A percentile compares a stretch with the other conserved stretches of the same genome.
Evolutionary conservation across 441 rosid species (phyloP).

Genomic region (Metrosideros polymorpha): DNA sequence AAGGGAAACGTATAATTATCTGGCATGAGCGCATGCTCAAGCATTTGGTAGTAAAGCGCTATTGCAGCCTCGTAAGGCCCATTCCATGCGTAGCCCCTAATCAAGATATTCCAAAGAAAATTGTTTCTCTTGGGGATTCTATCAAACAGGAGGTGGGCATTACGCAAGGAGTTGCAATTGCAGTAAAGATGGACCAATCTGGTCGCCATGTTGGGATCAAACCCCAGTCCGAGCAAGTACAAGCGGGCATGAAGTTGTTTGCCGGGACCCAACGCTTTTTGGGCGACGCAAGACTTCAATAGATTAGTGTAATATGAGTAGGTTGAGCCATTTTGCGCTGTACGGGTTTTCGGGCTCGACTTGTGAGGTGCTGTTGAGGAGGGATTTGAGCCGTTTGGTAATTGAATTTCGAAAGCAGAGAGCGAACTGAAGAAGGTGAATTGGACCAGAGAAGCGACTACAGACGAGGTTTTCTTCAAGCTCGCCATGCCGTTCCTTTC

Average conservation of each 20-base stretch:
- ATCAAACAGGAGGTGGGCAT: constrained; percentile 24
- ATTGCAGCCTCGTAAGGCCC: constrained; percentile 24
- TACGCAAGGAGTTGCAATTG: constrained; percentile 8
- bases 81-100: constrained; percentile 23
- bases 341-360: neutral
- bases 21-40: constrained; percentile 10
- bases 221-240: constrained; percentile 9
- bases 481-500: neutral
- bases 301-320: neutral
- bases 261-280: constrained; percentile 11
- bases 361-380: neutral
- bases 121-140: constrained; percentile 18
- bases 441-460: neutral
- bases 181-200: constrained; percentile 18
- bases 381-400: neutral
- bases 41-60: constrained; percentile 15
- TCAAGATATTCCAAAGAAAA: constrained; percentile 30
- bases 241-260: constrained; percentile 22
- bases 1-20: constrained; percentile 23
- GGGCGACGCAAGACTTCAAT: constrained; percentile 12
- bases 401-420: neutral
- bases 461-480: neutral
- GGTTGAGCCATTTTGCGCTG: neutral
- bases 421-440: neutral
- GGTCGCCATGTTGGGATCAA: constrained; percentile 4